A percentile compares a stretch with the other conserved stretches of the same genome.
These are phyloP conservation scores for Annona squamosa DNA, from an alignment of 164 flowering plant genomes.

Conservation along the genomic window DNA sequence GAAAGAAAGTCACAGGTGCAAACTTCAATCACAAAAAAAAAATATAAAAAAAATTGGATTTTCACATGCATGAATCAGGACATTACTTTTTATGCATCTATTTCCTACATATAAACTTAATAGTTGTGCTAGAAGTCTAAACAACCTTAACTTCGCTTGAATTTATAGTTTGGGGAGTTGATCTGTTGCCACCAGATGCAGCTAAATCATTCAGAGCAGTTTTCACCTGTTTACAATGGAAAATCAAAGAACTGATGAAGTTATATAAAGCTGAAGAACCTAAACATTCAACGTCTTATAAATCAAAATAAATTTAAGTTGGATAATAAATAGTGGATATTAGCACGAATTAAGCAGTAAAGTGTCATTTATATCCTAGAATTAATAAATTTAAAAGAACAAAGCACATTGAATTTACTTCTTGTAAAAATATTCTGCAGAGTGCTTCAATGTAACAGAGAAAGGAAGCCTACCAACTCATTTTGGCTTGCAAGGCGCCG, in stretches of 20 bases:
- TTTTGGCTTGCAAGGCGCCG: conserved; percentile 45
- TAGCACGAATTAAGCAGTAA: neutral
- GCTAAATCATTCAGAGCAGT: conserved; percentile 9
- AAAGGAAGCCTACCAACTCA: conserved; percentile 15
- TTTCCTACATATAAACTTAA: neutral
- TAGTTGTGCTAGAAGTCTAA: neutral
- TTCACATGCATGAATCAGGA: neutral
- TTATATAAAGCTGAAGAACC: neutral
- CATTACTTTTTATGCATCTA: neutral
- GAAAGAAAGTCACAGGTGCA: neutral
- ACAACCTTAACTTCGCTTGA: neutral
- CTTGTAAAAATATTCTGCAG: neutral
- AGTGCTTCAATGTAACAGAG: neutral
- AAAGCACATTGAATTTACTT: neutral
- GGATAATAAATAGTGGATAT: neutral
- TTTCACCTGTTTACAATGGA: conserved; percentile 3
- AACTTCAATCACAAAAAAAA: neutral
- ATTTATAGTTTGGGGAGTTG: conserved; percentile 13
- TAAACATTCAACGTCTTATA: neutral
- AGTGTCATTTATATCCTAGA: neutral
- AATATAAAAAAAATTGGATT: neutral
- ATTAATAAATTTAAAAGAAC: neutral
- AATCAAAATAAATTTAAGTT: neutral
- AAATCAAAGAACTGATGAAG: neutral
- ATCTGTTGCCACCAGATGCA: conserved; percentile 8